These are phyloP conservation scores for Eucalyptus pauciflora DNA, from an alignment of 345 rosid species.

Conservation along the genomic window DNA sequence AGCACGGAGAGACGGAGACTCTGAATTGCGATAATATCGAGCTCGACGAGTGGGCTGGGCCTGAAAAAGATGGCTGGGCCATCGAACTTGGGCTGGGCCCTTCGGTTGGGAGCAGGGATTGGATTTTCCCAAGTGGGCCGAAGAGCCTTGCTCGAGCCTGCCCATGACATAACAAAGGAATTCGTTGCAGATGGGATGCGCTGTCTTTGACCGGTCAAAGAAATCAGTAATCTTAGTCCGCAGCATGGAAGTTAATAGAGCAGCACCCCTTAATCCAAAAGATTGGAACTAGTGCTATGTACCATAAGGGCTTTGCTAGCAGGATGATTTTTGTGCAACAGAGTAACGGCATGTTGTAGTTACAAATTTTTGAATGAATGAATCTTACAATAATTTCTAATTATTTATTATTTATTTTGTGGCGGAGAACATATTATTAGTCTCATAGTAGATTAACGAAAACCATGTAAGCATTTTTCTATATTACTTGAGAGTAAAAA, in stretches of 20 bases:
- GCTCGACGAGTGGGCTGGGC: neutral
- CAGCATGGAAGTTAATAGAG: neutral
- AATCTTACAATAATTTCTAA: no score
- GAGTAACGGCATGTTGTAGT: fast-evolving
- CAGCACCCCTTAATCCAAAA: neutral
- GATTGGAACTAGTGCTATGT: neutral
- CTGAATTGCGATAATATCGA: neutral
- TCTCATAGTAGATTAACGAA: neutral
- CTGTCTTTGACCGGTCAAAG: neutral
- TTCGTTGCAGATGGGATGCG: neutral
- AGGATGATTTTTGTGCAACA: no score
- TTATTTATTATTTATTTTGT: no score
- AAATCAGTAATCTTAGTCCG: neutral
- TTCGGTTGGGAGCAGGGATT: neutral
- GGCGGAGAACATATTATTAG: fast-evolving
- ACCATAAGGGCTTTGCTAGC: no score
- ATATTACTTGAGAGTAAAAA: neutral
- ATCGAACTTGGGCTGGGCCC: neutral
- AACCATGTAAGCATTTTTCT: no score
- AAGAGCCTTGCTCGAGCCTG: neutral
- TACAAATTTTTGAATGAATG: no score
- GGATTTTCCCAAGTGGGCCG: neutral
- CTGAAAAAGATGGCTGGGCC: neutral
- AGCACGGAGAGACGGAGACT: neutral
- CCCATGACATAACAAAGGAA: neutral